Evolutionary conservation across 1,284 basidiomycete genomes (phyloP), one percentile per base, ranked within the genome.

Genomic region (Trichosporon coremiiforme): DNA sequence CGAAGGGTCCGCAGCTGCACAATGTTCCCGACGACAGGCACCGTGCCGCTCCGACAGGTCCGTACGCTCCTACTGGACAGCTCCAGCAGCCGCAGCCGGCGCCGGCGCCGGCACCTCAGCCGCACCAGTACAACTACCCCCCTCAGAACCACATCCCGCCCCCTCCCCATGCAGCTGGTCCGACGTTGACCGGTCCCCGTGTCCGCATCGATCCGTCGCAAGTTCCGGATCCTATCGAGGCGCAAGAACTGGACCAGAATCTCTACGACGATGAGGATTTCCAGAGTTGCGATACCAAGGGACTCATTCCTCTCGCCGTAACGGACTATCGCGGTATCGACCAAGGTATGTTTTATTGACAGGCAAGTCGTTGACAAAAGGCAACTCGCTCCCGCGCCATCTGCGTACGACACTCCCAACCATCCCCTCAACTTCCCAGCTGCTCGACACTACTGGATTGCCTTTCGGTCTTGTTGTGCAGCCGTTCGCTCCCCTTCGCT

Each of bases 261-360:
- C 85, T 89, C 85, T 97, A 94, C 90, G 89, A 93, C 75, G 86
- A 88, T 53, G 89, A 93, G 78, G 86, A 88, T 68, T 95, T 90
- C 75, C 86, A 88, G 83, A 95, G 93, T 4, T 85, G 85, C 90
- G 76, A 91, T 71, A 84, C 91, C 0, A 92, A 90, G 53, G 87
- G 86, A 50, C 89, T 90, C 75, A 89, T 90, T 0, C 97, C 97
- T 0, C 86, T 95, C 17, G 91, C 91, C 22, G 94, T 91, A 8
- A 93, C 94, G 0, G 92, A 97, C 78, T 97, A 89, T 79, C 86
- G 91, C 64, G 90, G 94, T 17, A 87, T 98, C 71, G 97, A 99
- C 84, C 95, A 99, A 87, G 95, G 95, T 91, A 70, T 71, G 86
- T 66, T 66, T 65, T 22, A 33, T 57, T 53, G 66, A 36, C 15